Conservation (phyloP, 208 protist genomes). For the Acanthamoeba rhysodes region DNA sequence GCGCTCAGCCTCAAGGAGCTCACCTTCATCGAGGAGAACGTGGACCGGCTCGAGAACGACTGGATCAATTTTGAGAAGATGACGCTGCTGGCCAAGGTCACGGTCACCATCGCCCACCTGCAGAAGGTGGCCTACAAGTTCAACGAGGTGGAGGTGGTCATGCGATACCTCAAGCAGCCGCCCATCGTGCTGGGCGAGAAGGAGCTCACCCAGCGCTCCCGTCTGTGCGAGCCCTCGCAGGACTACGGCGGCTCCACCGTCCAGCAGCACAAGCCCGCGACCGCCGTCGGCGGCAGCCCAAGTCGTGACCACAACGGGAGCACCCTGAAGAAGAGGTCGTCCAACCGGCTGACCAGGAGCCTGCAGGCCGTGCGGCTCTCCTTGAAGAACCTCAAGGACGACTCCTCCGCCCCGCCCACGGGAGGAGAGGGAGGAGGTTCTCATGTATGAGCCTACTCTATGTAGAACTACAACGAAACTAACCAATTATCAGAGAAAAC, state of each 20-base stretch:
- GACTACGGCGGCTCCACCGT: neutral
- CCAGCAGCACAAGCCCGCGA: neutral
- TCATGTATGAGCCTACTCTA: no score
- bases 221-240: slow-evolving; percentile 38
- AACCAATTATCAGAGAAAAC: no score
- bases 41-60: neutral
- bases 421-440: neutral
- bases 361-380: neutral
- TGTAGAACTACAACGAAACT: neutral
- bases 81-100: slow-evolving; percentile 55
- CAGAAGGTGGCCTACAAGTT: neutral
- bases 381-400: slow-evolving; percentile 13
- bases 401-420: neutral
- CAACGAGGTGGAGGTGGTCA: slow-evolving; percentile 30
- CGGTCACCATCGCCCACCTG: neutral
- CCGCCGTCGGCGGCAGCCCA: neutral
- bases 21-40: slow-evolving; percentile 77
- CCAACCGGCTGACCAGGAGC: neutral
- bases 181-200: slow-evolving; percentile 63
- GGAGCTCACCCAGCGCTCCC: slow-evolving; percentile 31
- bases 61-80: slow-evolving; percentile 76
- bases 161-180: slow-evolving; percentile 16
- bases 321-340: neutral
- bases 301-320: no score
- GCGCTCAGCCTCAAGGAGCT: slow-evolving; percentile 60